Evolutionary conservation across 1,139 yeast species (phyloP).

Genomic region (Magnusiomyces fungicola): DNA sequence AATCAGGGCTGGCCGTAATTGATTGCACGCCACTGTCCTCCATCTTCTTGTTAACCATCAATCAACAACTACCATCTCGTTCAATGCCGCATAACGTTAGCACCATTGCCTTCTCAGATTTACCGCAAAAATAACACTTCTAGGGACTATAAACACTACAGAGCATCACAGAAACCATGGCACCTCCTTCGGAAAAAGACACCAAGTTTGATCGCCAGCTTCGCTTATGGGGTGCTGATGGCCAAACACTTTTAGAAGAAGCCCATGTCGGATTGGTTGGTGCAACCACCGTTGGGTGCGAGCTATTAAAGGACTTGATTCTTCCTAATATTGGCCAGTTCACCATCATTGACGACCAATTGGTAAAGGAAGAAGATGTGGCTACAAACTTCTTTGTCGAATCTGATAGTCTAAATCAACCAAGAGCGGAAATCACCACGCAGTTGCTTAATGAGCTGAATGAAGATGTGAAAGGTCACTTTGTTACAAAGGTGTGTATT

Average conservation of each 20-base stretch:
- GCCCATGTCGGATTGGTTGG: conserved; percentile 59
- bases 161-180: conserved; percentile 3
- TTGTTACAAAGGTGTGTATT: conserved; percentile 22
- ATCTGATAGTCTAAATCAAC: conserved; percentile 40
- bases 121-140: no score
- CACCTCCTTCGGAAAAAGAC: conserved; percentile 24
- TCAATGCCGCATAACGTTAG: no score
- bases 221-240: conserved; percentile 76
- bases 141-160: no score
- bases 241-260: conserved; percentile 56
- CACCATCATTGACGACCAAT: conserved; percentile 47
- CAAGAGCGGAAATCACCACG: conserved; percentile 38
- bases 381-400: conserved; percentile 58
- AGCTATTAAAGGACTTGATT: conserved; percentile 67
- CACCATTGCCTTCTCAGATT: no score
- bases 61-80: no score
- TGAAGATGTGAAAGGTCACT: conserved; percentile 45
- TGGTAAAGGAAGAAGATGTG: conserved; percentile 41
- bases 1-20: no score
- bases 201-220: conserved; percentile 72
- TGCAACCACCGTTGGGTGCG: conserved; percentile 56
- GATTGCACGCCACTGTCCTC: no score
- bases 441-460: conserved; percentile 50
- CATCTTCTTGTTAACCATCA: no score
- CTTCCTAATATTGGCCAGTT: conserved; percentile 72